Conservation (phyloP, 192 early-diverging fungal species). For the Mortierella antarctica region DNA sequence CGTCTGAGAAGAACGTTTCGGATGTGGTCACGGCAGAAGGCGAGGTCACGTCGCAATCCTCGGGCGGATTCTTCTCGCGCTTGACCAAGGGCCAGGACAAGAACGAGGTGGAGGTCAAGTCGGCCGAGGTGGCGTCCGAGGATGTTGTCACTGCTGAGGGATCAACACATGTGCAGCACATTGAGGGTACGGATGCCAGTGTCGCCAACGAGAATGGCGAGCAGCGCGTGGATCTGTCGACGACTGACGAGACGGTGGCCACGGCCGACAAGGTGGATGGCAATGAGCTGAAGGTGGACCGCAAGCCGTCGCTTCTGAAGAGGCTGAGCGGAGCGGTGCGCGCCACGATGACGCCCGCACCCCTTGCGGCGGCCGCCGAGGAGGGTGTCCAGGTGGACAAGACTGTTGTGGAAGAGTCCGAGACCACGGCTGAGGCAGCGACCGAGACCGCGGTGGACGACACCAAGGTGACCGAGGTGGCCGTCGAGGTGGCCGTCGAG, state of each 20-base stretch:
- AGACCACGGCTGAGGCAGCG: slow-evolving; percentile 1
- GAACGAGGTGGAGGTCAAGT: slow-evolving; percentile 55
- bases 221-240: slow-evolving; percentile 35
- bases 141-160: slow-evolving; percentile 47
- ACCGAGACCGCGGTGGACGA: neutral
- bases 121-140: slow-evolving; percentile 32
- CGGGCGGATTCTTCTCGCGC: slow-evolving; percentile 47
- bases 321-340: slow-evolving; percentile 40
- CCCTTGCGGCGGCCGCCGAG: neutral
- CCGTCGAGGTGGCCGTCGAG: neutral
- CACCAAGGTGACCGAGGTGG: slow-evolving; percentile 15
- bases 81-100: slow-evolving; percentile 50
- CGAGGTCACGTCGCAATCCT: slow-evolving; percentile 37
- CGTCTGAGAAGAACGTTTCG: slow-evolving; percentile 42
- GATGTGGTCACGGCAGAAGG: slow-evolving; percentile 46
- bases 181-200: slow-evolving; percentile 48
- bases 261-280: slow-evolving; percentile 22
- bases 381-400: neutral
- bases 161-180: slow-evolving; percentile 27
- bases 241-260: slow-evolving; percentile 40
- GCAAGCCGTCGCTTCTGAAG: slow-evolving; percentile 50
- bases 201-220: slow-evolving; percentile 34
- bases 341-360: slow-evolving; percentile 4
- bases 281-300: slow-evolving; percentile 17
- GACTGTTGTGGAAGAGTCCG: slow-evolving; percentile 10